Evolutionary conservation across 345 rosid species (phyloP), one percentile per base, ranked within the genome.

Genomic region (Populus ilicifolia): DNA sequence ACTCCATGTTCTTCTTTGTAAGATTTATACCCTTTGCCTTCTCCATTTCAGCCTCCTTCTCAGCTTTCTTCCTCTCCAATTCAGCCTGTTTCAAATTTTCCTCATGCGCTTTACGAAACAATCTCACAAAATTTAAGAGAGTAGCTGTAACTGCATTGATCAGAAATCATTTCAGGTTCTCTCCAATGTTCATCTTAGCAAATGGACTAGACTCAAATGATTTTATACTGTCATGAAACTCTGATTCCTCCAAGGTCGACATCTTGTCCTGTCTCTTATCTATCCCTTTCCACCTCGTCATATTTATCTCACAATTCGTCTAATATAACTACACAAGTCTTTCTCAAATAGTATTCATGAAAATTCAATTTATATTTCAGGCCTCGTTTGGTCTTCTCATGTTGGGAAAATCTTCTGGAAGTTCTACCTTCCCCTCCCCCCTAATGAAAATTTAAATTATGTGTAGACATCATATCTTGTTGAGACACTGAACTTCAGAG

Each of bases 71-170:
- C 89, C 80, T 96, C 82, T 94, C 98, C 84, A 89, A 63, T 85
- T 96, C 99, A 11, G 86, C 94, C 86, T 91, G 95, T 78, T 96
- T 96, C 76, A 85, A 12, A 75, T 94, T 96, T 84, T 96, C 99
- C 76, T 96, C 98, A 67, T 94, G 98, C 68, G 99, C 96, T 89
- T 86, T 92, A 75, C 93, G 92, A 65, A 96, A 96, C 86, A 94
- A 79, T 81, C 87, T 89, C 86, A 89, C 90, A 84, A 96, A 96
- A 80, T 88, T 96, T 76, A 91, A 82, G 67, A 96, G 91, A 48
- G 98, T 96, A 16, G 95, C 87, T 67, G 86, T 91, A 80, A 96
- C 99, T 96, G 98, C 85, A 87, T 67, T 67, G 64, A 76, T 44
- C 43, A 73, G 29, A 78, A 27, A 43, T 69, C 50, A 75, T 67